Percentiles rank a stretch among this genome's conserved stretches.
These are phyloP conservation scores for Sanguinoderma infundibulare DNA, from an alignment of 1,284 basidiomycete species.

Conservation along the genomic window DNA sequence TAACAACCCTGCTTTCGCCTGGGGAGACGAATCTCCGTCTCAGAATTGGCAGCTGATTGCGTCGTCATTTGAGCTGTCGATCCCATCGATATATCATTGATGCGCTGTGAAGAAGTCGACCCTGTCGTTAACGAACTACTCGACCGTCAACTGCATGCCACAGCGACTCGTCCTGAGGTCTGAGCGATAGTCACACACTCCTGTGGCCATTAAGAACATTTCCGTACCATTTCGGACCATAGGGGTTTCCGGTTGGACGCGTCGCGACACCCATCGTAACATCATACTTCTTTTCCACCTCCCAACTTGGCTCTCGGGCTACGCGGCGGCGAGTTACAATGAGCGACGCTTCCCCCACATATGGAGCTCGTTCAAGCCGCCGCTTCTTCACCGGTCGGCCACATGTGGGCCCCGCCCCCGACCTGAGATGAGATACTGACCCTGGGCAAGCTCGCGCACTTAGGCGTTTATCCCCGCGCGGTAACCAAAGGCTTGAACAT, in stretches of 20 bases:
- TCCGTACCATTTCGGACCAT: background rate
- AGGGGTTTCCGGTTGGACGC: slow-evolving; percentile 2
- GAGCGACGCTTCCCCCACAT: slow-evolving; percentile 9
- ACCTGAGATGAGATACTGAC: slow-evolving; percentile 1
- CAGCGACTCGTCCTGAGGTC: too few species aligned
- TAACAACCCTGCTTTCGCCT: slow-evolving; percentile 5
- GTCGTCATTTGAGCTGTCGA: slow-evolving; percentile 8
- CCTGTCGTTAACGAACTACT: slow-evolving; percentile 14
- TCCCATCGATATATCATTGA: slow-evolving; percentile 22
- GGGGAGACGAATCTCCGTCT: background rate
- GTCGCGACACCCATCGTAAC: slow-evolving; percentile 1
- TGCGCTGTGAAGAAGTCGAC: slow-evolving; percentile 12
- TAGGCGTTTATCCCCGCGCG: slow-evolving; percentile 5
- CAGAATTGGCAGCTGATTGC: slow-evolving; percentile 11
- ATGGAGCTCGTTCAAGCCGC: background rate
- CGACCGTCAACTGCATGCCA: slow-evolving; percentile 1
- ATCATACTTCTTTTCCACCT: slow-evolving; percentile 9
- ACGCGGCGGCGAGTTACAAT: background rate
- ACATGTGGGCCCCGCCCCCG: background rate
- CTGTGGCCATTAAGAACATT: background rate
- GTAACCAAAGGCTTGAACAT: slow-evolving; percentile 2
- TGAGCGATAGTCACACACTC: too few species aligned
- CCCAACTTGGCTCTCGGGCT: background rate
- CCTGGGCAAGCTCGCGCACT: slow-evolving; percentile 1
- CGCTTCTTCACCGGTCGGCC: background rate